A percentile compares a stretch with the other conserved stretches of the same genome.
Conservation (phyloP, 768 basidiomycete species). For the Cyathus striatus region DNA sequence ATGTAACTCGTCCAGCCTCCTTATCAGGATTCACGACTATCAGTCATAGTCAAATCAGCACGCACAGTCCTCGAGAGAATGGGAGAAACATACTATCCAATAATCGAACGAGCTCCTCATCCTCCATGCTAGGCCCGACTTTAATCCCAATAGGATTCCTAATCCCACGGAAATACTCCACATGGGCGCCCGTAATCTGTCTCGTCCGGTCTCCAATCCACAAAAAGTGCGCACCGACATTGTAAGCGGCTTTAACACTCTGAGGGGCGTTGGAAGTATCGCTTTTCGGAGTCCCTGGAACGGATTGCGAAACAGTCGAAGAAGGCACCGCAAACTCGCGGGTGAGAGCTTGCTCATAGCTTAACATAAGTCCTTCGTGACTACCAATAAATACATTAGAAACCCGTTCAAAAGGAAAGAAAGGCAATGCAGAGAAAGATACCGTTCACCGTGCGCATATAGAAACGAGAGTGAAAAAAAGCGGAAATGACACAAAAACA, state of each 20-base stretch:
- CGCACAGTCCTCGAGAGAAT: constrained; percentile 2
- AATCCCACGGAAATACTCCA: constrained; percentile 92
- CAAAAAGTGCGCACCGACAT: constrained; percentile 89
- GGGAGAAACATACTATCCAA: constrained; percentile 58
- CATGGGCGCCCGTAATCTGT: constrained; percentile 87
- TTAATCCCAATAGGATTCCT: constrained; percentile 95
- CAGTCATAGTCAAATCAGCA: constrained; percentile 2
- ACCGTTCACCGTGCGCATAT: too few species aligned
- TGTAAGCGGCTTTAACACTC: constrained; percentile 54
- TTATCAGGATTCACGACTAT: constrained; percentile 84
- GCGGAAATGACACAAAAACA: background rate
- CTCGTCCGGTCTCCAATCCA: constrained; percentile 98
- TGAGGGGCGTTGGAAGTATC: constrained; percentile 1
- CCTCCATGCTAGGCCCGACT: constrained; percentile 83
- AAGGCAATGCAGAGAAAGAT: too few species aligned
- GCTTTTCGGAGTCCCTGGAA: too few species aligned
- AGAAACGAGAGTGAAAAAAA: too few species aligned
- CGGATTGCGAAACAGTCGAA: constrained; percentile 11
- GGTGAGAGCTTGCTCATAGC: constrained; percentile 90
- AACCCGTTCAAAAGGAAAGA: too few species aligned
- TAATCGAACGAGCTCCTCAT: constrained; percentile 70
- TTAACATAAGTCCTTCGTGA: constrained; percentile 90
- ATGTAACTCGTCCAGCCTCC: constrained; percentile 76
- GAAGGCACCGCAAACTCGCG: constrained; percentile 49
- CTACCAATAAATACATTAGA: constrained; percentile 25